phyloP scores from a whole-genome alignment of 176 grass and related monocot species.

The Pontederia crassipes region DNA sequence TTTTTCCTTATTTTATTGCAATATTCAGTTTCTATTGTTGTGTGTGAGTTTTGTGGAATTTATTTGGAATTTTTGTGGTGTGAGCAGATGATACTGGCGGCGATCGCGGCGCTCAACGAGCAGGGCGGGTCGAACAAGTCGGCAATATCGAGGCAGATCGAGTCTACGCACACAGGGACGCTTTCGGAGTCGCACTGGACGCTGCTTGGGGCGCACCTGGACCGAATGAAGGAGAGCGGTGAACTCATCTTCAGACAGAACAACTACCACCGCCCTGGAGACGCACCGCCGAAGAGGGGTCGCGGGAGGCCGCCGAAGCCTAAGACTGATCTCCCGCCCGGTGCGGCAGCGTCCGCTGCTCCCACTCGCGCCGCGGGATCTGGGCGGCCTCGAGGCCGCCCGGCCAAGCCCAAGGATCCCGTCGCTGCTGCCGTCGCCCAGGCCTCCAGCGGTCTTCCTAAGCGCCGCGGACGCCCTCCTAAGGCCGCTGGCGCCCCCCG shows the following conservation, averaged over 20 bases:
- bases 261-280: conserved; percentile 4
- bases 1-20: too few relatives aligned
- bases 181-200: conserved; percentile 9
- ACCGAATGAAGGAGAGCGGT: background rate
- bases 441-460: background rate
- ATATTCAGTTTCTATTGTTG: too few relatives aligned
- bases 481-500: background rate
- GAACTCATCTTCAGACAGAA: conserved; percentile 7
- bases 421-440: background rate
- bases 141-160: conserved; percentile 12
- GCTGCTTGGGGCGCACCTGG: conserved; percentile 12
- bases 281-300: conserved; percentile 13
- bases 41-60: too few relatives aligned
- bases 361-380: background rate
- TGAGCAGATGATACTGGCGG: conserved; percentile 23
- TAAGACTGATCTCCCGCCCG: background rate
- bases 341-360: background rate
- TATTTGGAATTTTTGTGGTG: background rate
- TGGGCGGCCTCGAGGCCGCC: background rate
- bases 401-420: conserved; percentile 8
- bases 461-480: conserved; percentile 1
- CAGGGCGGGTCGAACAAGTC: conserved; percentile 13
- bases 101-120: conserved; percentile 11
- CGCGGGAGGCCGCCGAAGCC: conserved; percentile 7
- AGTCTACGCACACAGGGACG: background rate